Conservation (phyloP, 139 green algal genomes). For the Nannochloris sp. region DNA sequence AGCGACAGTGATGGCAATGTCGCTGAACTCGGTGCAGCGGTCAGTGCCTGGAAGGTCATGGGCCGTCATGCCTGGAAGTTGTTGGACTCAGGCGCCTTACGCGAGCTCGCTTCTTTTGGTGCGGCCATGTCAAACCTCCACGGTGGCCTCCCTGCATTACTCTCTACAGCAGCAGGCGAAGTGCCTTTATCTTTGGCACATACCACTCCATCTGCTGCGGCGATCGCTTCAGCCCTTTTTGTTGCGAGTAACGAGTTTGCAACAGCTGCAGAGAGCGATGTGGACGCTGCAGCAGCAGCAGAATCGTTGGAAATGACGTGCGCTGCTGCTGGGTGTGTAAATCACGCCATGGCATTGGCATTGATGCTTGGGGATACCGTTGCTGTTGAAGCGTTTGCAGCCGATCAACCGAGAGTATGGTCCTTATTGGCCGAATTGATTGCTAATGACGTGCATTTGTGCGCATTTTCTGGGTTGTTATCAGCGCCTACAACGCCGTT, state of each 20-base stretch:
- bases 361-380: slow-evolving; percentile 47
- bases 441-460: slow-evolving; percentile 29
- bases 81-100: slow-evolving; percentile 28
- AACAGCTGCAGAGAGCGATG: slow-evolving; percentile 24
- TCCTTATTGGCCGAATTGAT: slow-evolving; percentile 12
- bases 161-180: not conserved
- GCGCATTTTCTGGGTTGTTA: slow-evolving; percentile 2
- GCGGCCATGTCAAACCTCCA: slow-evolving; percentile 4
- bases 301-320: slow-evolving; percentile 32
- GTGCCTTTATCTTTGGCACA: not conserved
- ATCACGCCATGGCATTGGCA: slow-evolving; percentile 39
- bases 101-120: slow-evolving; percentile 7
- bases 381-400: slow-evolving; percentile 18
- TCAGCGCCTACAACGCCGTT: not conserved
- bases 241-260: slow-evolving; percentile 27
- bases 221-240: slow-evolving; percentile 22
- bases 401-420: slow-evolving; percentile 24
- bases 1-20: not conserved
- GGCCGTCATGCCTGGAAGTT: slow-evolving; percentile 44
- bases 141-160: slow-evolving; percentile 22
- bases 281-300: slow-evolving; percentile 16
- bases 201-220: not conserved
- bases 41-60: slow-evolving; percentile 31
- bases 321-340: slow-evolving; percentile 18
- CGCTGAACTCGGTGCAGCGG: slow-evolving; percentile 3